These are phyloP conservation scores for Orychophragmus violaceus DNA, from an alignment of 345 rosid genomes.

Conservation along the genomic window DNA sequence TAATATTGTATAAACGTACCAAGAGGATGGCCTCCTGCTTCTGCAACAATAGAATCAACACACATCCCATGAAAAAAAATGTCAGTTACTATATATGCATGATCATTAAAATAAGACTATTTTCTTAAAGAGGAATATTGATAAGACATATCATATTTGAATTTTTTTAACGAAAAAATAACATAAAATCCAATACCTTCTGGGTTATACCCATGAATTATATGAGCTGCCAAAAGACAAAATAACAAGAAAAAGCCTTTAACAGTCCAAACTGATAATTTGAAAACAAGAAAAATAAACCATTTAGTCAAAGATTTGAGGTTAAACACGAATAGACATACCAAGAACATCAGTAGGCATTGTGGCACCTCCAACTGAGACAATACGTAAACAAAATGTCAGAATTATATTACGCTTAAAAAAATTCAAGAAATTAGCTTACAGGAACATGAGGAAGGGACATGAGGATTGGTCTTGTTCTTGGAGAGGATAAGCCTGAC, in stretches of 20 bases:
- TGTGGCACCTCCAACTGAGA: slow-evolving; percentile 5
- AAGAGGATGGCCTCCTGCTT: slow-evolving; percentile 4
- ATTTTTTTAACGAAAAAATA: neutral
- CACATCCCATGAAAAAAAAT: neutral
- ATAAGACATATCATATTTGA: too few species aligned
- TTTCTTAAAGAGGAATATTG: too few species aligned
- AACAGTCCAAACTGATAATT: neutral
- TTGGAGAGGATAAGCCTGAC: slow-evolving; percentile 17
- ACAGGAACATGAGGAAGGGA: neutral
- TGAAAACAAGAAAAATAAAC: neutral
- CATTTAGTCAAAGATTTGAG: neutral
- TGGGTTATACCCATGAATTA: slow-evolving; percentile 8
- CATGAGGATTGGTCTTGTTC: neutral
- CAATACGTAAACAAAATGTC: neutral
- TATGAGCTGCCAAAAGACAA: neutral
- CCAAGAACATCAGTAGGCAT: neutral
- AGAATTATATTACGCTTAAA: neutral
- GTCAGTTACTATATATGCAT: slow-evolving; percentile 3
- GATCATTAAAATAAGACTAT: neutral
- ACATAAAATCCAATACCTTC: slow-evolving; percentile 1
- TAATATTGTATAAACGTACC: neutral
- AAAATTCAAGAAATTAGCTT: neutral
- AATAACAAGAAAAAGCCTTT: neutral
- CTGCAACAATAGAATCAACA: slow-evolving; percentile 3
- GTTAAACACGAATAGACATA: neutral